Base-by-base conservation (phyloP, 2,329 filamentous ascomycete species). In the Paracoccidioides lutzii region DNA sequence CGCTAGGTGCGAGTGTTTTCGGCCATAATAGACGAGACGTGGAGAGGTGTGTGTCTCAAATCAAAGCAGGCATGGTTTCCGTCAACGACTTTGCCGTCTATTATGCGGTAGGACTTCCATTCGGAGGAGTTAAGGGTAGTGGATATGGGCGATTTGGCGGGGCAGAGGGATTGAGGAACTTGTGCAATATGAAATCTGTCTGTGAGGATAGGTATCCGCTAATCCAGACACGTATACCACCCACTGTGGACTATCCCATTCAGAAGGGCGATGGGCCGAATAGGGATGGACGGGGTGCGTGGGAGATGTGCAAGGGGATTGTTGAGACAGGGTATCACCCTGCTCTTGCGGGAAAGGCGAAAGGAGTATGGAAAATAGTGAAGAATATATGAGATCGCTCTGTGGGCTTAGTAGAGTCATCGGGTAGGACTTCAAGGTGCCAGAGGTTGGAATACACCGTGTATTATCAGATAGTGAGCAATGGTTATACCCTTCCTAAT, bases 71-170 rank as follows among this genome's bases (percentile, higher is more conserved):
- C 46, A 96, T 95, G 87, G 88, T 97, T 0, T 83, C 89, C 30
- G 81, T 98, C 62, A 98, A 98, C 69, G 93, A 98, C 73, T 98
- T 98, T 66, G 93, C 85, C 22, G 85, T 83, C 33, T 96, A 84
- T 70, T 98, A 98, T 67, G 89, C 91, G 53, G 90, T 95, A 6
- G 90, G 95, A 71, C 74, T 98, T 42, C 93, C 93, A 0, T 98
- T 98, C 71, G 93, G 93, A 41, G 93, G 90, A 54, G 83, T 88
- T n/a, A 83, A 81, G 57, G 91, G 90, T 0, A 94, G 87, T 30
- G 93, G 88, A 0, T 97, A 97, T 69, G 93, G 93, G 1, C 80
- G 91, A 2, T 98, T 98, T 71, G 91, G 89, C 0, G 93, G 90
- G 30, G 84, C 87, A 61, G 93, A 98, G 69, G 93, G 93, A 0